Conservation (phyloP, 2,329 filamentous ascomycete species). For the Gremmenia infestans region DNA sequence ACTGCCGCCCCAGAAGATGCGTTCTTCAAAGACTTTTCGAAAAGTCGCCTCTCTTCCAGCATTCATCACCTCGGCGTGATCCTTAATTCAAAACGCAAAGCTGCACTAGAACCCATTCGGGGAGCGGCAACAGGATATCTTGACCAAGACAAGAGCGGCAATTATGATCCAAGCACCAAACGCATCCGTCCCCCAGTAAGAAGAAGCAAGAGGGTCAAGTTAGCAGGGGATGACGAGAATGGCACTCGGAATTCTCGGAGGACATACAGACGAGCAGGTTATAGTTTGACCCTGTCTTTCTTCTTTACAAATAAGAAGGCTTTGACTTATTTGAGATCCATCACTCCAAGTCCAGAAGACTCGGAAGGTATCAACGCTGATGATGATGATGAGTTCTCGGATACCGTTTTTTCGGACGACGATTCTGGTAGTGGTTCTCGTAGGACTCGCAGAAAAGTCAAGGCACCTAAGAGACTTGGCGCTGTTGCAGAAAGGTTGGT, state of each 20-base stretch:
- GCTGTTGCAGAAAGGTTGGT: neutral
- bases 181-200: neutral
- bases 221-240: constrained; percentile 2
- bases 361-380: neutral
- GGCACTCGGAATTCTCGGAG: neutral
- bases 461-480: neutral
- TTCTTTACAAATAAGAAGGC: constrained; percentile 6
- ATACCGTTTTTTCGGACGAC: constrained; percentile 4
- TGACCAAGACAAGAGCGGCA: constrained; percentile 28
- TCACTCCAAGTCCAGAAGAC: constrained; percentile 1
- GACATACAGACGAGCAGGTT: constrained; percentile 5
- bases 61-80: constrained; percentile 10
- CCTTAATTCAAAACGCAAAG: constrained; percentile 12
- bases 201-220: constrained; percentile 2
- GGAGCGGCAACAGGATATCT: constrained; percentile 15
- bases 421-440: constrained; percentile 2
- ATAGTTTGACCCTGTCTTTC: constrained; percentile 15
- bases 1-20: constrained; percentile 1
- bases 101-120: constrained; percentile 6
- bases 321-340: constrained; percentile 15
- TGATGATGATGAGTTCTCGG: constrained; percentile 3
- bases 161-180: constrained; percentile 22
- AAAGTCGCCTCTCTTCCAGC: neutral
- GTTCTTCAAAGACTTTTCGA: neutral
- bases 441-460: constrained; percentile 2